Conservation (phyloP, 805 yeast genomes). For the Sugiyamaella americana region DNA sequence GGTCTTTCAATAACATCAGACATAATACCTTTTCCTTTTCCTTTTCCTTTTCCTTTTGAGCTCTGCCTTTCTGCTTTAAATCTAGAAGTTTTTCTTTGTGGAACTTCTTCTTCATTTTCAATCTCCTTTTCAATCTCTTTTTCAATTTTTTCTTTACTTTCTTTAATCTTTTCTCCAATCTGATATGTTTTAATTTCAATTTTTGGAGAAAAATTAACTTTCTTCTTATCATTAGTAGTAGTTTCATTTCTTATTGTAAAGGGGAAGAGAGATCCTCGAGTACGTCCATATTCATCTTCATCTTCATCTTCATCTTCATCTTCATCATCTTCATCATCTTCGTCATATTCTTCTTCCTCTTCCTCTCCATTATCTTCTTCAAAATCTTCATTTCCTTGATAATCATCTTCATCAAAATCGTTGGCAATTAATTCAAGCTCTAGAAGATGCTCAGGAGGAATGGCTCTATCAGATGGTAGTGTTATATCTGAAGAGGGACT, state of each 20-base stretch:
- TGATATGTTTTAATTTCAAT: conserved; percentile 48
- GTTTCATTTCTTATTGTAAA: conserved; percentile 8
- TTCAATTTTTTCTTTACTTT: neutral
- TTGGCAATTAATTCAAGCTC: conserved; percentile 26
- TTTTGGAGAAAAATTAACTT: conserved; percentile 43
- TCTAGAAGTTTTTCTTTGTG: conserved; percentile 25
- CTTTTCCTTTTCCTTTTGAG: neutral
- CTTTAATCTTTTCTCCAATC: neutral
- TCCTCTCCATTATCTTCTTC: conserved; percentile 44
- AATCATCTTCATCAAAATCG: conserved; percentile 20
- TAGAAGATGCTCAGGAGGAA: conserved; percentile 23
- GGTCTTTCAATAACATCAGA: conserved; percentile 7
- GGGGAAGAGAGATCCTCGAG: conserved; percentile 34
- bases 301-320: conserved; percentile 38
- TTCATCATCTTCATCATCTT: conserved; percentile 33
- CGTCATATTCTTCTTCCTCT: conserved; percentile 40
- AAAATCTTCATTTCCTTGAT: too few species aligned
- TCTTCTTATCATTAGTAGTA: conserved; percentile 8
- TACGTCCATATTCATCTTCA: conserved; percentile 33
- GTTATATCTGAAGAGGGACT: too few species aligned
- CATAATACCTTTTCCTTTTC: neutral
- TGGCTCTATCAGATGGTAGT: too few species aligned
- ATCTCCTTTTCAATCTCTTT: conserved; percentile 6
- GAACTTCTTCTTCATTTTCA: conserved; percentile 5
- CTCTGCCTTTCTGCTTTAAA: conserved; percentile 25